Percentiles rank a stretch among this genome's conserved stretches.
Evolutionary conservation across 2,329 filamentous ascomycete species (phyloP).

Genomic region (Venturia carpophila): DNA sequence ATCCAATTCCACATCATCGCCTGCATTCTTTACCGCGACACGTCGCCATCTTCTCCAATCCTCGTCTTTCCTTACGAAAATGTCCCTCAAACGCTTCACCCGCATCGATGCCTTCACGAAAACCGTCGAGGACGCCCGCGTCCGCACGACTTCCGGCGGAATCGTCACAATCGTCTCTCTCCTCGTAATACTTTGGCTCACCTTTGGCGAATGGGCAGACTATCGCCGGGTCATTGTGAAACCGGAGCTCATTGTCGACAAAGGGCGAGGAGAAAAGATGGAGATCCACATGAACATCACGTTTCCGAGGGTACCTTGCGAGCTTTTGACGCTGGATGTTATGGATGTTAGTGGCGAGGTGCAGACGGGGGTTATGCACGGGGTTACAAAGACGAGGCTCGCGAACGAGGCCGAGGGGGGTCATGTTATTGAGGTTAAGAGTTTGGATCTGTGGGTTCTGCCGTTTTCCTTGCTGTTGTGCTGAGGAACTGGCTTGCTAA

Average conservation of each 20-base stretch:
- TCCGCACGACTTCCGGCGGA: conserved; percentile 91
- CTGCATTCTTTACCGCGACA: neutral
- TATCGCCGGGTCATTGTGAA: conserved; percentile 80
- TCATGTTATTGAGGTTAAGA: conserved; percentile 34
- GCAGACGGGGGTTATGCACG: conserved; percentile 88
- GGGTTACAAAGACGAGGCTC: conserved; percentile 84
- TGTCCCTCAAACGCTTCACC: conserved; percentile 89
- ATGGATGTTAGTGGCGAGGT: conserved; percentile 91
- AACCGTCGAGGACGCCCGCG: conserved; percentile 94
- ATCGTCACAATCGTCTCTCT: conserved; percentile 89
- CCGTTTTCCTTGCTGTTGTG: neutral
- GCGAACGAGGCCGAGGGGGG: conserved; percentile 66
- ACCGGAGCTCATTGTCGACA: conserved; percentile 92
- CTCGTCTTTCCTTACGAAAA: conserved; percentile 32
- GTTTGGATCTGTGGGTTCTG: conserved; percentile 32
- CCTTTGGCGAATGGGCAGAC: conserved; percentile 93
- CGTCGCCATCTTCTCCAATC: neutral
- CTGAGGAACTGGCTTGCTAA: conserved; percentile 15
- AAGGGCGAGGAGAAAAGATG: conserved; percentile 96
- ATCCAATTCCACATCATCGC: neutral
- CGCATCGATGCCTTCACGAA: conserved; percentile 98
- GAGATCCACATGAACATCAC: conserved; percentile 97
- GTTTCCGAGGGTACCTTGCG: conserved; percentile 88
- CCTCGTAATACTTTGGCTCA: conserved; percentile 77
- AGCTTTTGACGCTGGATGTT: conserved; percentile 90